These are phyloP conservation scores for Daldinia caldariorum DNA, from an alignment of 495 filamentous ascomycete species.

Conservation along the genomic window DNA sequence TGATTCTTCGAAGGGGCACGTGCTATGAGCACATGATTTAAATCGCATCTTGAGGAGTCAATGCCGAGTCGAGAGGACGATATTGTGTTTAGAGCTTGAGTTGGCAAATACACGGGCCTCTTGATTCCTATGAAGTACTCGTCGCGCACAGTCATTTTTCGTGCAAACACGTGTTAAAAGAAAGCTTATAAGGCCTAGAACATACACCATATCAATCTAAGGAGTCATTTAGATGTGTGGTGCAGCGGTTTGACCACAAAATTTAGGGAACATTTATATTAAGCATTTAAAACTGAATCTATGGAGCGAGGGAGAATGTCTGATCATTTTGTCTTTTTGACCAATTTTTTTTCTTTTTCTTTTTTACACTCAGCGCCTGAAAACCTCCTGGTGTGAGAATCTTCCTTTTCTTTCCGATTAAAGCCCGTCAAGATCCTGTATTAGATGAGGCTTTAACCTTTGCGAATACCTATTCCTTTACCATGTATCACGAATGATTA, in stretches of 20 bases:
- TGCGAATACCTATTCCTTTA: too few relatives aligned
- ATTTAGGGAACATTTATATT: not conserved
- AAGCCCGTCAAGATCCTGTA: too few relatives aligned
- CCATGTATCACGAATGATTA: too few relatives aligned
- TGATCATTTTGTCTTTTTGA: not conserved
- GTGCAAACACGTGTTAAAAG: not conserved
- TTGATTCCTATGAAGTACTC: not conserved
- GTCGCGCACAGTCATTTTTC: not conserved
- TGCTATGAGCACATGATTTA: not conserved
- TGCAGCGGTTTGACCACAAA: not conserved
- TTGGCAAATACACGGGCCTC: too few relatives aligned
- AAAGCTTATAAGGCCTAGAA: not conserved
- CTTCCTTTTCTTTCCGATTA: too few relatives aligned
- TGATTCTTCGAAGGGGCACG: not conserved
- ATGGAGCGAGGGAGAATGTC: not conserved
- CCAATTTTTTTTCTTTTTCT: not conserved
- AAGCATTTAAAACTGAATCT: not conserved
- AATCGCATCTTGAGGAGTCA: not conserved
- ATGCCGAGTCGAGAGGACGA: not conserved
- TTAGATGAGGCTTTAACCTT: too few relatives aligned
- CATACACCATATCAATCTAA: not conserved
- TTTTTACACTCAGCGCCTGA: not conserved
- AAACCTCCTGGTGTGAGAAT: too few relatives aligned
- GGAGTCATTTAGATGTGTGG: not conserved
- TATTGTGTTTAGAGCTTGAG: too few relatives aligned